A percentile compares a stretch with the other conserved stretches of the same genome.
These are phyloP conservation scores for Fistulinella prunicolor DNA, from an alignment of 768 basidiomycete genomes.

Conservation along the genomic window DNA sequence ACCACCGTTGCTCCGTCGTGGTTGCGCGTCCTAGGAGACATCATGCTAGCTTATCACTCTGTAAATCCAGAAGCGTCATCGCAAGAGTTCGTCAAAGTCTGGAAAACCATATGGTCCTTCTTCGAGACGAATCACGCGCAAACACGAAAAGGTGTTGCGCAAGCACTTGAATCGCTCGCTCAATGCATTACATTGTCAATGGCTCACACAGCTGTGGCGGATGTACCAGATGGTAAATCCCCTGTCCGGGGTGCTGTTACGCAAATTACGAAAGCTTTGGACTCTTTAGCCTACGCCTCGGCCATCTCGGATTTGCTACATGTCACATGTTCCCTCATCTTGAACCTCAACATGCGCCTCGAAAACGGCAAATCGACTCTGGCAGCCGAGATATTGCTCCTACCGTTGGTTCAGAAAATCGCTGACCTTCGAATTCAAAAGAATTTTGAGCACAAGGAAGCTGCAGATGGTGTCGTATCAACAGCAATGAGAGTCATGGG, in stretches of 20 bases:
- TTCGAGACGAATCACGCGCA: constrained; percentile 65
- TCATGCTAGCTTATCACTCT: constrained; percentile 61
- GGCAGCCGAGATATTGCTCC: constrained; percentile 67
- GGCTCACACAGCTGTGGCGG: constrained; percentile 50
- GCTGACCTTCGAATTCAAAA: constrained; percentile 74
- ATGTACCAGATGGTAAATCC: constrained; percentile 45
- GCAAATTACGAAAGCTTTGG: constrained; percentile 65
- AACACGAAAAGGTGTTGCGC: constrained; percentile 61
- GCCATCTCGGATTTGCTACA: constrained; percentile 79
- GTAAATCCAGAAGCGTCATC: constrained; percentile 50
- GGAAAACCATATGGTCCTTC: constrained; percentile 75
- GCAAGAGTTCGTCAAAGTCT: constrained; percentile 57
- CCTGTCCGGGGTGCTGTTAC: constrained; percentile 60
- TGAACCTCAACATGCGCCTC: constrained; percentile 52
- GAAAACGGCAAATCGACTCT: constrained; percentile 41
- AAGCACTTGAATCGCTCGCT: constrained; percentile 59
- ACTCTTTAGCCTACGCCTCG: constrained; percentile 68
- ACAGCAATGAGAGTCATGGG: constrained; percentile 84
- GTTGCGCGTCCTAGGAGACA: constrained; percentile 72
- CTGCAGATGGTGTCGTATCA: constrained; percentile 74
- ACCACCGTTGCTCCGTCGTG: constrained; percentile 68
- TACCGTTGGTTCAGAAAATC: constrained; percentile 66
- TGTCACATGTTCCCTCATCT: constrained; percentile 67
- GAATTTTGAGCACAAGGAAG: constrained; percentile 88
- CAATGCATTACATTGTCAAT: constrained; percentile 69